A percentile compares a stretch with the other conserved stretches of the same genome.
phyloP scores from a whole-genome alignment of 805 yeast genomes.

The Hanseniaspora taiwanica region DNA sequence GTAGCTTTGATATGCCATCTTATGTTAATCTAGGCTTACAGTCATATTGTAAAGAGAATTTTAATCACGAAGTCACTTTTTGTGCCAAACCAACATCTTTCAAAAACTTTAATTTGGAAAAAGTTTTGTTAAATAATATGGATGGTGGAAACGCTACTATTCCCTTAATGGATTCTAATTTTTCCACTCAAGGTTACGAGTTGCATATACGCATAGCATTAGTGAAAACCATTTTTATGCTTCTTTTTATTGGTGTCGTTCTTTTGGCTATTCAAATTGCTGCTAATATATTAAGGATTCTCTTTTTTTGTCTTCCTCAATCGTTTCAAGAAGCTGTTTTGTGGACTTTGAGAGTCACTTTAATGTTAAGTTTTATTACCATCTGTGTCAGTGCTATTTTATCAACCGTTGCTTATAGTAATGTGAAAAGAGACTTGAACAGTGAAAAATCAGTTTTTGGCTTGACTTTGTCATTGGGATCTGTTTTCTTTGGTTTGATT shows the following conservation, averaged over 20 bases:
- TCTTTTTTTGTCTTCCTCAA: slow-evolving; percentile 26
- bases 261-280: slow-evolving; percentile 30
- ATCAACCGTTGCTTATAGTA: slow-evolving; percentile 48
- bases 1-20: slow-evolving; percentile 28
- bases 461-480: slow-evolving; percentile 35
- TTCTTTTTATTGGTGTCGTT: slow-evolving; percentile 36
- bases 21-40: slow-evolving; percentile 44
- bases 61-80: slow-evolving; percentile 9
- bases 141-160: no score
- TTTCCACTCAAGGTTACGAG: no score
- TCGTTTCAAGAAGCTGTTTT: slow-evolving; percentile 30
- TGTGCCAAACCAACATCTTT: slow-evolving; percentile 21
- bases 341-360: slow-evolving; percentile 33
- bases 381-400: slow-evolving; percentile 32
- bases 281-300: slow-evolving; percentile 17
- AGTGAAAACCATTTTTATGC: slow-evolving; percentile 46
- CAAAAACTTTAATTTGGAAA: slow-evolving; percentile 16
- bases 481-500: slow-evolving; percentile 41
- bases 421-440: slow-evolving; percentile 39
- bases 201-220: slow-evolving; percentile 31
- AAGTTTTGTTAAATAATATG: slow-evolving; percentile 13
- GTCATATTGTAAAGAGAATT: slow-evolving; percentile 45
- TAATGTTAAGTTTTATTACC: slow-evolving; percentile 26
- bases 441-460: slow-evolving; percentile 37
- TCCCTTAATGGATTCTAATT: no score